Base-by-base conservation (phyloP, 1,284 basidiomycete genomes). In the Leucoagaricus sp. region DNA sequence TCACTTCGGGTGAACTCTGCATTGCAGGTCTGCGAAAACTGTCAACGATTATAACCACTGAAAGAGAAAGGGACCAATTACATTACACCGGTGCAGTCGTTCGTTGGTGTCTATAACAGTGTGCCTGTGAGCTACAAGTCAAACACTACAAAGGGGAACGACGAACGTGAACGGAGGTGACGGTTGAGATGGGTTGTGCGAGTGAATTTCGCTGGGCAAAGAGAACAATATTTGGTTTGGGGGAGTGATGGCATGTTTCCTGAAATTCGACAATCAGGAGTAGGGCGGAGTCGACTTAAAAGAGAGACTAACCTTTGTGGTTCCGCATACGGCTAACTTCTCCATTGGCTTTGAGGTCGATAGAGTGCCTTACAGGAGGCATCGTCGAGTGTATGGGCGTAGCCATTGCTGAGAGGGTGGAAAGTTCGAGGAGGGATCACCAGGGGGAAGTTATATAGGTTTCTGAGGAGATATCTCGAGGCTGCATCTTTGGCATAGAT, bases 1-100 rank as follows among this genome's bases (percentile, higher is more conserved):
- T 85, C 83, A 58, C 82, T 84, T 55, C 82, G 72, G 34, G 82
- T 84, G 60, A 85, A 85, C 63, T 83, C 76, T 12, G 81, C 78
- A 42, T 74, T 72, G 62, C 81, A 83, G 23, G 72, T 77, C 81
- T 84, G 26, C 55, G 47, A 21, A 55, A 41, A 17, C 34, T 31
- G 23, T 46, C 9, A 49, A 25, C 9, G 48, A 29, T 46, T 8
- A 56, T 42, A n/a, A 31, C 41, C 21, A 45, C 10, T 29, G 12
- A 40, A 42, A 19, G 42, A n/a, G n/a, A 28, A 49, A 55, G 50
- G 29, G n/a, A 58, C 6, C 8, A 65, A 71, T 42, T 68, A 84
- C 81, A 59, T 78, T 76, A 65, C 81, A 83, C 58, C 75, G 71
- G 65, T 84, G 79, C 28, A 75, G 67, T 29, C 81, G 69, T 61